These are phyloP conservation scores for Fraxinus pennsylvanica DNA, from an alignment of 257 asterid genomes.

Conservation along the genomic window DNA sequence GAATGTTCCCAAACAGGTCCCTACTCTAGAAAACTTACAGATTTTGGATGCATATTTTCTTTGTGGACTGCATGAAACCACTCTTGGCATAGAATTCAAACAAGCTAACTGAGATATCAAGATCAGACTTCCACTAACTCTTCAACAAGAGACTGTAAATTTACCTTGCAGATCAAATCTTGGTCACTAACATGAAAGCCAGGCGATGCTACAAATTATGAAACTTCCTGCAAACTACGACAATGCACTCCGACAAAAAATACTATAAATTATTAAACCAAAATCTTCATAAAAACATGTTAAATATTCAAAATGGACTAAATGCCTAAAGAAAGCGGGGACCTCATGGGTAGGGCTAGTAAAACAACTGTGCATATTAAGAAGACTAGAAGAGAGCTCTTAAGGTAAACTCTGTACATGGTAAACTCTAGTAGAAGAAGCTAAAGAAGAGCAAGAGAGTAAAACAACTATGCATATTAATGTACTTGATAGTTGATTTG, in stretches of 20 bases:
- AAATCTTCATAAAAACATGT: not conserved
- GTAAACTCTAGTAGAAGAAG: not conserved
- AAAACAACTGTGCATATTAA: no score
- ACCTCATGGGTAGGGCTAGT: not conserved
- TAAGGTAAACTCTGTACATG: not conserved
- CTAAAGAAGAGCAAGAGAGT: not conserved
- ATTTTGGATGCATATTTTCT: not conserved
- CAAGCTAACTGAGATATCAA: not conserved
- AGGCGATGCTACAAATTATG: not conserved
- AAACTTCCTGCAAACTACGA: not conserved
- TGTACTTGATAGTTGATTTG: not conserved
- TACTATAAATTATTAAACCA: not conserved
- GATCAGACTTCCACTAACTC: not conserved
- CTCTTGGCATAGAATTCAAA: not conserved
- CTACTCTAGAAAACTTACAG: not conserved
- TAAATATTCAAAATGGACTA: no score
- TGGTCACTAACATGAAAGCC: not conserved
- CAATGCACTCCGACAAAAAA: not conserved
- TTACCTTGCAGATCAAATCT: not conserved
- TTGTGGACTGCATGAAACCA: not conserved
- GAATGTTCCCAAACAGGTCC: not conserved
- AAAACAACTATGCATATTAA: not conserved
- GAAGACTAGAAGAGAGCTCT: no score
- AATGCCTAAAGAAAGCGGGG: not conserved
- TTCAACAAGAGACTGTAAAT: not conserved